Conservation (phyloP, 139 green algal species). For the Axilococcus clingmanii region DNA sequence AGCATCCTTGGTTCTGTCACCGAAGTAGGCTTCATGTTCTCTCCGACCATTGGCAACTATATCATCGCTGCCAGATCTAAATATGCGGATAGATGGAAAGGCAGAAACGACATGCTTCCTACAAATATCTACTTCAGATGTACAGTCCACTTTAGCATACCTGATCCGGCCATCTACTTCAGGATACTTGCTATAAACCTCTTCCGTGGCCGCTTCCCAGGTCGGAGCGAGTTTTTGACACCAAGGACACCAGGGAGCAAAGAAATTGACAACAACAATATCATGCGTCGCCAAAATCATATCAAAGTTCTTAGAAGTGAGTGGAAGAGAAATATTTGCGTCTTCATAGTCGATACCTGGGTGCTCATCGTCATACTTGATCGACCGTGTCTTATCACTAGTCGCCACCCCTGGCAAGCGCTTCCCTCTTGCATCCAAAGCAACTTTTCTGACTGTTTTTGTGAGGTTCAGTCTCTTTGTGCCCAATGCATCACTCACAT, state of each 20-base stretch:
- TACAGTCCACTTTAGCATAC: constrained; percentile 94
- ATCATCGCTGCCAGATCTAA: constrained; percentile 78
- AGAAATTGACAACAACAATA: constrained; percentile 89
- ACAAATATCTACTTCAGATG: constrained; percentile 71
- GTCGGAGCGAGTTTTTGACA: constrained; percentile 88
- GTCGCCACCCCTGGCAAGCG: constrained; percentile 29
- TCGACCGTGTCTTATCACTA: constrained; percentile 33
- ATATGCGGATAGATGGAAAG: constrained; percentile 93
- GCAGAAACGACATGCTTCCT: constrained; percentile 78
- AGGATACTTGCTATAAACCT: constrained; percentile 80
- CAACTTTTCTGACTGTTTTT: constrained; percentile 87
- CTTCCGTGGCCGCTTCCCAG: constrained; percentile 83
- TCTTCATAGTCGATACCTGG: constrained; percentile 12
- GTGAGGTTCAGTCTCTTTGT: constrained; percentile 91
- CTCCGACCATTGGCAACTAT: constrained; percentile 35
- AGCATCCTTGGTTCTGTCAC: constrained; percentile 80
- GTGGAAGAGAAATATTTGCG: constrained; percentile 40
- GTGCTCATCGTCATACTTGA: constrained; percentile 61
- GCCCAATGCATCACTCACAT: constrained; percentile 88
- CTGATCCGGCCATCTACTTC: constrained; percentile 75
- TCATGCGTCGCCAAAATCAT: constrained; percentile 41
- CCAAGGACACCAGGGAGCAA: constrained; percentile 95
- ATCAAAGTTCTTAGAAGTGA: constrained; percentile 34
- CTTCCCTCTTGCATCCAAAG: constrained; percentile 53
- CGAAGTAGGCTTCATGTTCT: constrained; percentile 66